A percentile compares a stretch with the other conserved stretches of the same genome.
phyloP scores from a whole-genome alignment of 2,329 filamentous ascomycete species.

The Aspergillus sp. region DNA sequence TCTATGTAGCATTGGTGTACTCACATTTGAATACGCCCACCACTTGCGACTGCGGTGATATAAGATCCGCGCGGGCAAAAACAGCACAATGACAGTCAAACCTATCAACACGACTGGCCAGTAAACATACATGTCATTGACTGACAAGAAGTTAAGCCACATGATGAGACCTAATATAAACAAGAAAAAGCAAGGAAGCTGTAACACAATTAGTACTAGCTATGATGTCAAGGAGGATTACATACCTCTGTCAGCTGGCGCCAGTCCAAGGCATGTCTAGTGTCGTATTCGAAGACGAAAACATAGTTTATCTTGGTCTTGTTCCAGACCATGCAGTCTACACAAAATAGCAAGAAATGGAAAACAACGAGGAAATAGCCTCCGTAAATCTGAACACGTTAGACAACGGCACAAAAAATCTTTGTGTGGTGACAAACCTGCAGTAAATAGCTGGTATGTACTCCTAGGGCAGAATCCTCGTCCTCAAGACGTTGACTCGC shows the following conservation, averaged over 20 bases:
- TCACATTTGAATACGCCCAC: conserved; percentile 86
- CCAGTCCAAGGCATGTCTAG: conserved; percentile 85
- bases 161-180: conserved; percentile 76
- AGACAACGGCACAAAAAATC: conserved; percentile 16
- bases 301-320: conserved; percentile 89
- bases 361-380: conserved; percentile 87
- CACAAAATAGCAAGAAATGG: conserved; percentile 80
- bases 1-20: conserved; percentile 37
- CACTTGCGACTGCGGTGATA: conserved; percentile 79
- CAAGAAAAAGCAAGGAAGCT: conserved; percentile 82
- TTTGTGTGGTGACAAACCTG: conserved; percentile 52
- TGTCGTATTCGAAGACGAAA: conserved; percentile 96
- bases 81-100: conserved; percentile 69
- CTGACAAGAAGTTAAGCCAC: conserved; percentile 86
- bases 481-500: conserved; percentile 58
- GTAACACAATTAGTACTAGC: conserved; percentile 22
- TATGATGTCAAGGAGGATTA: not conserved
- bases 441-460: conserved; percentile 70
- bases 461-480: conserved; percentile 52
- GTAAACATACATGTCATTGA: conserved; percentile 74
- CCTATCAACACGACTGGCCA: conserved; percentile 82
- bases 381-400: conserved; percentile 72
- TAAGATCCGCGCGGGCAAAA: conserved; percentile 74
- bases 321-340: conserved; percentile 84
- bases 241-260: conserved; percentile 75